Evolutionary conservation across 2,329 filamentous ascomycete species (phyloP).

Genomic region (Aspergillus ochraceus): DNA sequence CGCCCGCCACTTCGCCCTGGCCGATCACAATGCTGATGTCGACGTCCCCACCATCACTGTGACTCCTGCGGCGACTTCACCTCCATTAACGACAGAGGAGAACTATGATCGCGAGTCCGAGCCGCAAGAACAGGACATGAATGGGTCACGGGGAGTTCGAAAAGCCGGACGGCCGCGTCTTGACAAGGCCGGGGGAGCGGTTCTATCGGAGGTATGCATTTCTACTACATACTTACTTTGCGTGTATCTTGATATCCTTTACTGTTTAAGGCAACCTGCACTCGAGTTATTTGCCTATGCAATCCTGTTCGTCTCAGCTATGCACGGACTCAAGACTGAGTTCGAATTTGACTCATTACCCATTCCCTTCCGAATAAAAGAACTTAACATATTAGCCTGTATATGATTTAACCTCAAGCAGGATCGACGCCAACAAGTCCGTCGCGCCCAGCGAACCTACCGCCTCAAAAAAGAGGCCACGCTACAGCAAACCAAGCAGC

Average conservation of each 20-base stretch:
- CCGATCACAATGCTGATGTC: not conserved
- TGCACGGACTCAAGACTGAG: too few species aligned
- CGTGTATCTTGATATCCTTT: too few species aligned
- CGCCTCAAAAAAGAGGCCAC: conserved; percentile 62
- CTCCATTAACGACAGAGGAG: too few species aligned
- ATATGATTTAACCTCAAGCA: not conserved
- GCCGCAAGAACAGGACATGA: not conserved
- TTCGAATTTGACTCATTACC: too few species aligned
- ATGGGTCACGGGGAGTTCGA: not conserved
- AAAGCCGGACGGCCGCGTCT: not conserved
- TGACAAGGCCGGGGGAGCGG: too few species aligned
- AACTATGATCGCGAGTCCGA: not conserved
- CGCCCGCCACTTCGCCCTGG: not conserved
- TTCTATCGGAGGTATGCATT: not conserved
- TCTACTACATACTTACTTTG: too few species aligned
- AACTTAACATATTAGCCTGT: too few species aligned
- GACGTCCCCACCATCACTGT: not conserved
- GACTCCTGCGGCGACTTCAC: not conserved
- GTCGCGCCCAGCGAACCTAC: conserved; percentile 82
- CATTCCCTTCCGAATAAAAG: too few species aligned
- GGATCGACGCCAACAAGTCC: conserved; percentile 76
- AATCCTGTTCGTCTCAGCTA: too few species aligned
- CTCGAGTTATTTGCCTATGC: too few species aligned
- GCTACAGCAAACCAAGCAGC: conserved; percentile 69
- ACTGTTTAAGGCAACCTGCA: too few species aligned